A percentile compares a stretch with the other conserved stretches of the same genome.
Evolutionary conservation across 345 rosid genomes (phyloP).

Genomic region (Chamaenerion angustifolium): DNA sequence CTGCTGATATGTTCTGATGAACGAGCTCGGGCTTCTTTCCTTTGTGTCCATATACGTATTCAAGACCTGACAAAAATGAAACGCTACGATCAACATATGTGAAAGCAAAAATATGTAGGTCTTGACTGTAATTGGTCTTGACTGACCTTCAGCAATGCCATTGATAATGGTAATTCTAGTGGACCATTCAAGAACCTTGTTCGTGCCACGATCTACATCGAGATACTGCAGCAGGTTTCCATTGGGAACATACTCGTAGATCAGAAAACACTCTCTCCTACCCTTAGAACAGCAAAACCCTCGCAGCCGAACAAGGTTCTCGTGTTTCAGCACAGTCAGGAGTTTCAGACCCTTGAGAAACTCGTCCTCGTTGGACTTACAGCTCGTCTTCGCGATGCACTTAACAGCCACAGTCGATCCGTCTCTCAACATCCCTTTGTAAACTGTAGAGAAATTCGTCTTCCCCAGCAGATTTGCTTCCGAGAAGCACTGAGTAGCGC

Average conservation of each 20-base stretch:
- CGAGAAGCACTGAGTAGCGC: constrained; percentile 85
- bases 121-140: too few relatives aligned
- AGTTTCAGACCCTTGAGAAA: constrained; percentile 72
- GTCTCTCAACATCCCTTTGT: constrained; percentile 75
- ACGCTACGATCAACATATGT: too few relatives aligned
- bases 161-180: constrained; percentile 58
- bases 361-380: constrained; percentile 69
- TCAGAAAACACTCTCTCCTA: constrained; percentile 82
- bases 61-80: constrained; percentile 44
- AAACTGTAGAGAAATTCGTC: constrained; percentile 59
- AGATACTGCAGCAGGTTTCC: constrained; percentile 78
- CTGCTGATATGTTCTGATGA: constrained; percentile 79
- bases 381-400: constrained; percentile 73
- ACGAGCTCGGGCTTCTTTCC: constrained; percentile 53
- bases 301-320: constrained; percentile 61
- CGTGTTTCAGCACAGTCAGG: constrained; percentile 61
- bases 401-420: constrained; percentile 65
- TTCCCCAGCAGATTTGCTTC: constrained; percentile 64
- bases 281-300: constrained; percentile 95
- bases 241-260: constrained; percentile 68
- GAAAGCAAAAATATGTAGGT: too few relatives aligned
- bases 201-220: constrained; percentile 40
- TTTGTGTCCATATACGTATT: constrained; percentile 49
- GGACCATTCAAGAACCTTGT: constrained; percentile 72
- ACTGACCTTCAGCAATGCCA: constrained; percentile 84